Evolutionary conservation across 768 basidiomycete species (phyloP).

Genomic region (Kwoniella newhampshirensis): DNA sequence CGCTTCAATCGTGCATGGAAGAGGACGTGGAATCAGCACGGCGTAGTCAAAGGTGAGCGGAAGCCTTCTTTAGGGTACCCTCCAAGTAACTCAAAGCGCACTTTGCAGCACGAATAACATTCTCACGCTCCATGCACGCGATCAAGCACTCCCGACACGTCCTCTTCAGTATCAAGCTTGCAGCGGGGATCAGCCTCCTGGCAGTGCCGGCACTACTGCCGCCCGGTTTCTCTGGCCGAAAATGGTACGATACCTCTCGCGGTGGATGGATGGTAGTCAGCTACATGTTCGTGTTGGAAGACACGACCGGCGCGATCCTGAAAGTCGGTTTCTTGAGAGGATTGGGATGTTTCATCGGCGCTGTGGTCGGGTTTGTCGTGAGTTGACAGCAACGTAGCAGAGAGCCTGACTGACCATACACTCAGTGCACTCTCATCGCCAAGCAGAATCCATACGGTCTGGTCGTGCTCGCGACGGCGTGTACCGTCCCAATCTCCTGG

Average conservation of each 20-base stretch:
- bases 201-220: conserved; percentile 49
- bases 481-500: conserved; percentile 46
- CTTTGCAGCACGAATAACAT: conserved; percentile 32
- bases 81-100: neutral
- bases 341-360: conserved; percentile 50
- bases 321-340: conserved; percentile 47
- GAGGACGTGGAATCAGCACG: conserved; percentile 30
- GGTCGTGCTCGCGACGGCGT: conserved; percentile 43
- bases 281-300: conserved; percentile 52
- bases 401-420: neutral
- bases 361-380: conserved; percentile 47
- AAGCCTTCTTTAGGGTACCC: no score
- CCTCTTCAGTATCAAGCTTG: conserved; percentile 45
- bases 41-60: conserved; percentile 25
- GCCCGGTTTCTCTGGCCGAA: conserved; percentile 31
- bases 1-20: conserved; percentile 21
- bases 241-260: conserved; percentile 39
- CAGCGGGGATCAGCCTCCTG: conserved; percentile 44
- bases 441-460: conserved; percentile 49
- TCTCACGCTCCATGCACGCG: conserved; percentile 34
- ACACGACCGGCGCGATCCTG: conserved; percentile 51
- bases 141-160: conserved; percentile 45
- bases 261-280: conserved; percentile 51
- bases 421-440: conserved; percentile 46
- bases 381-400: conserved; percentile 10